Evolutionary conservation across 345 rosid species (phyloP).

Genomic region (Excoecaria cochinchinensis): DNA sequence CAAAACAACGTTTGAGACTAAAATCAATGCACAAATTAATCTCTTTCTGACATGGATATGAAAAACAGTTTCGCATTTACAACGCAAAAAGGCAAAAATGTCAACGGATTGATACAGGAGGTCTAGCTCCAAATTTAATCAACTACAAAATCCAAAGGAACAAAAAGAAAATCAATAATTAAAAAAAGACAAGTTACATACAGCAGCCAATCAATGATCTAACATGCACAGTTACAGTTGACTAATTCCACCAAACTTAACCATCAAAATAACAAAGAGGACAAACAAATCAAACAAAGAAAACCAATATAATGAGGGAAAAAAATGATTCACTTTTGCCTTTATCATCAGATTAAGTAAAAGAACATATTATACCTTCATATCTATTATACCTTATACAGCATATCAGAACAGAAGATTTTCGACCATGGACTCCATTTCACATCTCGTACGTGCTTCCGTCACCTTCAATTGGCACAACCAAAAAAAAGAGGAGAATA

Average conservation of each 20-base stretch:
- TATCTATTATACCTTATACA: too few relatives aligned
- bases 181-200: neutral
- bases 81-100: neutral
- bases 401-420: too few relatives aligned
- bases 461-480: too few relatives aligned
- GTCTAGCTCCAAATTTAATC: neutral
- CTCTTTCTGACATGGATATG: neutral
- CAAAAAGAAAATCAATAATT: too few relatives aligned
- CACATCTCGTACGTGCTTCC: too few relatives aligned
- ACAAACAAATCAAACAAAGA: neutral
- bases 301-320: neutral
- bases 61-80: neutral
- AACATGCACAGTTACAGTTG: neutral
- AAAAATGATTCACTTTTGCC: neutral
- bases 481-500: too few relatives aligned
- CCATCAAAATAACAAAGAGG: neutral
- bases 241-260: neutral
- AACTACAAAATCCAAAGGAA: neutral
- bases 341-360: neutral
- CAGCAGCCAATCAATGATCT: neutral
- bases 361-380: too few relatives aligned
- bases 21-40: neutral
- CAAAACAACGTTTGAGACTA: neutral
- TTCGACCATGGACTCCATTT: too few relatives aligned
- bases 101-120: neutral